A percentile compares a stretch with the other conserved stretches of the same genome.
phyloP scores from a whole-genome alignment of 2,329 filamentous ascomycete species.

The Sclerotinia trifoliorum region DNA sequence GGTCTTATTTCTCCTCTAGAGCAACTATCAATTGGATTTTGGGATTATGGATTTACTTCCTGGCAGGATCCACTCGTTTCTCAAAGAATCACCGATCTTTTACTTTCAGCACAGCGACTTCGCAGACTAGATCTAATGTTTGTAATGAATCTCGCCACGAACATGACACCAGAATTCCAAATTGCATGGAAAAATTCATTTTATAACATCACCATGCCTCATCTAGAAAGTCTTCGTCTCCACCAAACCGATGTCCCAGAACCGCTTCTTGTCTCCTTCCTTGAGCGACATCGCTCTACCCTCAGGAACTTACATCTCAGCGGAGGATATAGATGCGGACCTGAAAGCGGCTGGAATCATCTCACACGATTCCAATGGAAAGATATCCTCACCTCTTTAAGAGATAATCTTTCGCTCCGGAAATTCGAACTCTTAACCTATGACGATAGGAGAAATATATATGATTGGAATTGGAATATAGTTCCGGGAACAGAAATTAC shows the following conservation, averaged over 20 bases:
- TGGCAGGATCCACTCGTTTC: conserved; percentile 19
- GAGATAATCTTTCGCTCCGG: neutral
- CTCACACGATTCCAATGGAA: conserved; percentile 17
- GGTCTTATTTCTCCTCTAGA: neutral
- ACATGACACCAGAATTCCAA: conserved; percentile 17
- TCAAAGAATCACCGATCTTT: conserved; percentile 1
- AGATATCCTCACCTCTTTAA: neutral
- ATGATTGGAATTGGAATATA: conserved; percentile 17
- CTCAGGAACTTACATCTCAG: conserved; percentile 16
- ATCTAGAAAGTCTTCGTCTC: conserved; percentile 16
- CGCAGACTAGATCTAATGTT: conserved; percentile 21
- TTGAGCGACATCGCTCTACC: conserved; percentile 1
- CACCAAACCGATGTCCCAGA: conserved; percentile 20
- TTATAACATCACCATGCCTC: conserved; percentile 15
- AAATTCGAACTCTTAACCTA: conserved; percentile 21
- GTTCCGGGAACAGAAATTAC: neutral
- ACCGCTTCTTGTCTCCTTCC: conserved; percentile 9
- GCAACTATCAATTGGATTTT: conserved; percentile 21
- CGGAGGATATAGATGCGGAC: conserved; percentile 11
- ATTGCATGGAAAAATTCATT: conserved; percentile 9
- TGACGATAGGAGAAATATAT: conserved; percentile 18
- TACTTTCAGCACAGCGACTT: neutral
- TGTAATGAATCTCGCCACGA: conserved; percentile 19
- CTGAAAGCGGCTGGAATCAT: conserved; percentile 16
- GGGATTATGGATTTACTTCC: conserved; percentile 19